Conservation (phyloP, 768 basidiomycete genomes). For the Serendipita sp. region DNA sequence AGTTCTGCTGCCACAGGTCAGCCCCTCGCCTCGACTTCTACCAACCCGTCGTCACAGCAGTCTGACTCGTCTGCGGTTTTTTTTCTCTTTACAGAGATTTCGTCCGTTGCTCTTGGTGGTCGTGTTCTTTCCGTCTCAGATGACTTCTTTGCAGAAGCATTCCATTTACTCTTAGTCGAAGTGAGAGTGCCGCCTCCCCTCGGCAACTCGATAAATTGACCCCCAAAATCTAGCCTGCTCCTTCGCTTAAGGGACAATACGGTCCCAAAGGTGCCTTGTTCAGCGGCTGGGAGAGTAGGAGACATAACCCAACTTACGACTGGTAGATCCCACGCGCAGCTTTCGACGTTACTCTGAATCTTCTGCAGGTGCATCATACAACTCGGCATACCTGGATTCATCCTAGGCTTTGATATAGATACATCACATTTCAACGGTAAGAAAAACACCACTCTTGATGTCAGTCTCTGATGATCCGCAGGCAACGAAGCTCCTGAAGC, state of each 20-base stretch:
- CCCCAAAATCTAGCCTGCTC: conserved; percentile 45
- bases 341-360: not conserved
- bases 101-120: conserved; percentile 71
- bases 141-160: conserved; percentile 88
- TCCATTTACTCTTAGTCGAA: conserved; percentile 66
- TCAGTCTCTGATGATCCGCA: conserved; percentile 18
- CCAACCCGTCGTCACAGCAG: not conserved
- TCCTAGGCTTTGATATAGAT: conserved; percentile 84
- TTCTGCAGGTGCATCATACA: conserved; percentile 68
- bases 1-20: conserved; percentile 1
- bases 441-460: conserved; percentile 8
- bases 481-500: conserved; percentile 79
- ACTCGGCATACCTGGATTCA: conserved; percentile 57
- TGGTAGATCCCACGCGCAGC: conserved; percentile 39
- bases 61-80: not conserved
- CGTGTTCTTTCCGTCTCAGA: conserved; percentile 66
- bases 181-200: conserved; percentile 26
- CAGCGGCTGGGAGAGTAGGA: conserved; percentile 84
- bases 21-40: not conserved
- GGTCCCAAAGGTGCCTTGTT: conserved; percentile 90
- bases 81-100: conserved; percentile 51
- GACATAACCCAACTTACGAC: conserved; percentile 80
- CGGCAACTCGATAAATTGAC: not conserved
- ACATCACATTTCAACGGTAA: conserved; percentile 86
- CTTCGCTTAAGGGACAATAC: conserved; percentile 87